Evolutionary conservation across 345 rosid species (phyloP).

Genomic region (Sisymbrium irio): DNA sequence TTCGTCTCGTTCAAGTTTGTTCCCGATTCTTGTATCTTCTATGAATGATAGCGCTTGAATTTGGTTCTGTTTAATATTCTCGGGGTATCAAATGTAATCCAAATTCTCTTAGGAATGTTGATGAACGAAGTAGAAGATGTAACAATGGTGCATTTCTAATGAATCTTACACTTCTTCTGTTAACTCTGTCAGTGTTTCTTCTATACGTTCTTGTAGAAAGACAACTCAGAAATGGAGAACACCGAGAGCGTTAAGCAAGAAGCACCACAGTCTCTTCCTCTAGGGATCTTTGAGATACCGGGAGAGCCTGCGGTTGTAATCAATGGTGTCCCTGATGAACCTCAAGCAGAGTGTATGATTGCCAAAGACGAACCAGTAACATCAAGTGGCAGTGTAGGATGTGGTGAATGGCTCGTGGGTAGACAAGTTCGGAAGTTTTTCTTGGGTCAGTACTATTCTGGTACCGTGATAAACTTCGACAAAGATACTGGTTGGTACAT

Average conservation of each 20-base stretch:
- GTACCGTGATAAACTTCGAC: constrained; percentile 61
- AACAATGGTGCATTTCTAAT: too few species aligned
- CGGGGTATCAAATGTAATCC: too few species aligned
- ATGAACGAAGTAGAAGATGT: too few species aligned
- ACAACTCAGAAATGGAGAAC: constrained; percentile 36
- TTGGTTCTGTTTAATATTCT: too few species aligned
- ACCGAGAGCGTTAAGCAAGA: constrained; percentile 25
- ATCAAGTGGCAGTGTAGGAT: constrained; percentile 37
- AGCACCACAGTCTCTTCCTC: constrained; percentile 25
- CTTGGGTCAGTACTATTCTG: constrained; percentile 45
- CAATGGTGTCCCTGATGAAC: constrained; percentile 63
- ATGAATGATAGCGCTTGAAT: too few species aligned
- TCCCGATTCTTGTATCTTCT: too few species aligned
- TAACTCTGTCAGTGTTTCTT: neutral
- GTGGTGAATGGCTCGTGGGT: constrained; percentile 87
- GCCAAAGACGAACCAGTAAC: constrained; percentile 26
- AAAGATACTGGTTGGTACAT: constrained; percentile 72
- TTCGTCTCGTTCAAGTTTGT: too few species aligned
- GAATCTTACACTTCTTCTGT: neutral
- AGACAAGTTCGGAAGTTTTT: constrained; percentile 69
- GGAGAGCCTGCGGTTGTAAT: constrained; percentile 84
- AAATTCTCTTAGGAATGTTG: too few species aligned
- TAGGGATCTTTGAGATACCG: constrained; percentile 48
- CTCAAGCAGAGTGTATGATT: constrained; percentile 18
- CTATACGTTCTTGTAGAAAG: constrained; percentile 16